Conservation (phyloP, 495 filamentous ascomycete species). For the Penicillium egyptiacum region DNA sequence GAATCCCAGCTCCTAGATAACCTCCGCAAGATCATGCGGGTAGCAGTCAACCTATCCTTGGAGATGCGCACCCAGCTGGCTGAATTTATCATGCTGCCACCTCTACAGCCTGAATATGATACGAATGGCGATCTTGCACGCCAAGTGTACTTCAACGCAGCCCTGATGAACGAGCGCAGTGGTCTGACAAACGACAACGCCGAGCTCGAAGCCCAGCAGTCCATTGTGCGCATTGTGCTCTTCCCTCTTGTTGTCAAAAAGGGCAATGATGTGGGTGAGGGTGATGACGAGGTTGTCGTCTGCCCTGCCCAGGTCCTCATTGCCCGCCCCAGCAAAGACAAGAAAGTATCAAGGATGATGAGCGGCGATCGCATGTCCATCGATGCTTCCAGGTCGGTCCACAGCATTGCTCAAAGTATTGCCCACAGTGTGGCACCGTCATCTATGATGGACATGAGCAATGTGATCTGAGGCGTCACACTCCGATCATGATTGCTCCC, state of each 20-base stretch:
- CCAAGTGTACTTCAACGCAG: constrained; percentile 82
- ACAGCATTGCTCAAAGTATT: constrained; percentile 46
- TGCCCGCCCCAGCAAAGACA: constrained; percentile 47
- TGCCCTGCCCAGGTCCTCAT: constrained; percentile 91
- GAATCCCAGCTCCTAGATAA: constrained; percentile 73
- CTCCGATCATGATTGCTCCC: constrained; percentile 28
- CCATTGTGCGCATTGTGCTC: constrained; percentile 82
- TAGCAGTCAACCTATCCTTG: constrained; percentile 82
- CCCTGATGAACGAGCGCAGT: constrained; percentile 88
- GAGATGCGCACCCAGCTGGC: constrained; percentile 96
- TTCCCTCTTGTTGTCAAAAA: constrained; percentile 95
- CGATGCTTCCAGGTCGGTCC: constrained; percentile 41
- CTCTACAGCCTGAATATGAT: constrained; percentile 93
- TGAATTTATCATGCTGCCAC: constrained; percentile 96
- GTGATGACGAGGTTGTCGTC: constrained; percentile 89
- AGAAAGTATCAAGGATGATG: constrained; percentile 39
- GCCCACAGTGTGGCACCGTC: constrained; percentile 46
- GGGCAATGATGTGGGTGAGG: constrained; percentile 80
- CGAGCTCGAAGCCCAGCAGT: constrained; percentile 69
- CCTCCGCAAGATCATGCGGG: constrained; percentile 75
- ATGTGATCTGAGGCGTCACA: constrained; percentile 52
- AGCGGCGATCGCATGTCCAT: constrained; percentile 51
- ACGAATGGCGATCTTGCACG: constrained; percentile 82
- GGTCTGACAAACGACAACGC: constrained; percentile 68
- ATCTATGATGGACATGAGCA: constrained; percentile 50